Base-by-base conservation (phyloP, 129 eudicot species). In the Pittosporum tobira region DNA sequence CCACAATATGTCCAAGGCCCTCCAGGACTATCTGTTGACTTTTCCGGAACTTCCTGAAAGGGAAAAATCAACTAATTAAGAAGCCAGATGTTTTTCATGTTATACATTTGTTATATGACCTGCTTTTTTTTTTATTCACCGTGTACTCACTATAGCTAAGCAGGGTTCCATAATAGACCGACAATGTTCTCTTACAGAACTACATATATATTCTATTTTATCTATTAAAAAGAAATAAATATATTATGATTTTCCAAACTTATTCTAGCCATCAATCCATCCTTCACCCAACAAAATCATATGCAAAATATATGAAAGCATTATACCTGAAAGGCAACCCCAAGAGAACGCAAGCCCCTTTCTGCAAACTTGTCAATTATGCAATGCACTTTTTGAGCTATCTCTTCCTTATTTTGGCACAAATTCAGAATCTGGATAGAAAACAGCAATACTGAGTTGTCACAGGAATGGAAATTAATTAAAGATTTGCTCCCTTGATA, bases 1-100 rank as follows among this genome's bases (percentile, higher is more conserved):
- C 87, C 87, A 65, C 71, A 74, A 51, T 75, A 69, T 51, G 49
- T 65, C 87, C 87, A 80, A 19, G 82, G 79, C 31, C 79, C 82
- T 6, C 87, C 87, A 9, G 73, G 60, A 42, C 82, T 71, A 27
- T 65, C 73, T 54, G 71, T 71, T n/a, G 76, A 45, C 13, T 69
- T 76, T 51, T 80, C 82, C 3, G 87, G 79, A 40, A 74, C 68
- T 74, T 68, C 74, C 79, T 74, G 66, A 26, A 38, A 64, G 31
- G 27, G 45, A 8, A 28, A 12, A 57, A 30, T 57, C 28, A 12
- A 21, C 3, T 6, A 36, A 37, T 11, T 10, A 29, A 9, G 15
- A 8, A 21, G 48, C 48, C 2, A 40, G 5, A 24, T n/a, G n/a
- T n/a, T n/a, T n/a, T n/a, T n/a, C n/a, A n/a, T n/a, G n/a, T n/a